Evolutionary conservation across 306 rosid species (phyloP).

Genomic region (Clitoria ternatea): DNA sequence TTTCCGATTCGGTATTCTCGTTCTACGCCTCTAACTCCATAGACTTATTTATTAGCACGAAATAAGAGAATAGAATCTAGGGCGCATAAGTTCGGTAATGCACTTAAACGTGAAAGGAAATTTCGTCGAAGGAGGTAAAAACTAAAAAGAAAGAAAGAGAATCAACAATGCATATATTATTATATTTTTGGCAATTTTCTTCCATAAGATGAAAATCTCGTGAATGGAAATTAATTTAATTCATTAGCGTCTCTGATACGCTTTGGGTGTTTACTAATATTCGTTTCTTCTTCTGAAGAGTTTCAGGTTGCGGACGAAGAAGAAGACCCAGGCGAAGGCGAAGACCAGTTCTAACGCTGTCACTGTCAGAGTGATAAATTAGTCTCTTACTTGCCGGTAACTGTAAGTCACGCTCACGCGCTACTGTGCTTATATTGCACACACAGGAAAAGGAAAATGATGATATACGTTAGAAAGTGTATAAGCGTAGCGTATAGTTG

Average conservation of each 20-base stretch:
- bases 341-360: not conserved
- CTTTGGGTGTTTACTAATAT: not conserved
- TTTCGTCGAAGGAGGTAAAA: not conserved
- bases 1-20: too few species aligned
- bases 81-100: not conserved
- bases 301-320: not conserved
- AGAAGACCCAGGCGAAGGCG: not conserved
- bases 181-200: not conserved
- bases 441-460: not conserved
- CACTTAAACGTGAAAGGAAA: not conserved
- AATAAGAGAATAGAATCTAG: not conserved
- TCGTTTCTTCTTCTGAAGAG: not conserved
- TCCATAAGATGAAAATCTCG: not conserved
- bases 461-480: not conserved
- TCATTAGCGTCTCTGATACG: not conserved
- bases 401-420: slow-evolving; percentile 13
- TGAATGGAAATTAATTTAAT: not conserved
- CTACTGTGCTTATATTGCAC: not conserved
- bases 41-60: not conserved
- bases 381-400: not conserved
- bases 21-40: too few species aligned
- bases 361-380: not conserved
- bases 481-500: not conserved
- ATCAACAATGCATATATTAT: not conserved
- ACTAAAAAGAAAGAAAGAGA: too few species aligned